Base-by-base conservation (phyloP, 129 eudicot genomes). In the Glebionis coronaria region DNA sequence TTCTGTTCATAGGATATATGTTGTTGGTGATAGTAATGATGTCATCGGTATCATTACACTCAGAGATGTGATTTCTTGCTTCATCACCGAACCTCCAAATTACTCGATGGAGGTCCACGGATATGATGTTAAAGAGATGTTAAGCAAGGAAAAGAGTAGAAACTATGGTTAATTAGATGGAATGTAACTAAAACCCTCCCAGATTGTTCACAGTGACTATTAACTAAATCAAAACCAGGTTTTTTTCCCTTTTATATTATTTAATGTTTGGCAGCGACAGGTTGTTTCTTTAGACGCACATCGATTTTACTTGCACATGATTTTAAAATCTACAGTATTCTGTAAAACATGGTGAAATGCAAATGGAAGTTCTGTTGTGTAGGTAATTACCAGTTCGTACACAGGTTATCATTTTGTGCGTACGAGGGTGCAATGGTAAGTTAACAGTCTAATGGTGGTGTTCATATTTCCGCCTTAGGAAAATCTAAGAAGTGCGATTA, bases 51-150 rank as follows among this genome's bases (percentile, higher is more conserved):
- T 91, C 31, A 81, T 91, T 65, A 91, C 97, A 3, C 94, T 91
- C 35, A 73, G 97, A 73, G 97, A 91, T 55, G 97, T 91, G 51
- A 91, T 91, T 67, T 85, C 97, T 18, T 91, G 97, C 77, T 91
- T 91, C 81, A 81, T 91, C 53, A 79, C 27, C 7, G 97, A 91
- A 72, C 96, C 97, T 21, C 86, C 93, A 18, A 88, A 88, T 77
- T 85, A 82, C 76, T 55, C 88, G 16, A 82, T 80, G 44, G 80
- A 91, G 73, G 81, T 81, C 79, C 85, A 84, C 18, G 93, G 90
- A 11, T 78, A 63, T 67, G 68, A 88, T 7, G 77, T 83, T 9
- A 68, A 79, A 56, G 93, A 85, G 21, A 61, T 85, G 69, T 58
- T 91, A 75, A 71, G 60, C 80, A 61, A 50, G 57, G 80, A 75